phyloP scores from a whole-genome alignment of 163 green algal species.

The Scenedesmus sp. region DNA sequence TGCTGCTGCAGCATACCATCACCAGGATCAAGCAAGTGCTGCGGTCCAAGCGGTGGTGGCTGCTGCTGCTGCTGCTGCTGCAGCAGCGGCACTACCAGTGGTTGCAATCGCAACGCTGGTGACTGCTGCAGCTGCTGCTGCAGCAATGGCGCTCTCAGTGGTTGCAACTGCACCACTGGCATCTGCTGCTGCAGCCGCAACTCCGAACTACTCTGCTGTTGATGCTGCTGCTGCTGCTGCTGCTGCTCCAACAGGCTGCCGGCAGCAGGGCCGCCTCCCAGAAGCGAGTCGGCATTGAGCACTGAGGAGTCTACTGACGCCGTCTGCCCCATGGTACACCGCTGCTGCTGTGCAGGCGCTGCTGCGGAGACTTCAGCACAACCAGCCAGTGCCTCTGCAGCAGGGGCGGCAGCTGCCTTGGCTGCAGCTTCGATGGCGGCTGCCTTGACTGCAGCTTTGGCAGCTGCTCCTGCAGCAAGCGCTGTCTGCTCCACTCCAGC shows the following conservation, averaged over 20 bases:
- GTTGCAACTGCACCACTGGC: not conserved
- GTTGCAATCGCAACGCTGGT: not conserved
- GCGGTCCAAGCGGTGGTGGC: not conserved
- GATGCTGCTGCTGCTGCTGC: not conserved
- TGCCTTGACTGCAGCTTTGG: not conserved
- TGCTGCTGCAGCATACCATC: not conserved
- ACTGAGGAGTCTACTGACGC: not conserved
- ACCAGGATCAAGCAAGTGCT: not conserved
- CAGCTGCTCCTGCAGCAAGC: not conserved
- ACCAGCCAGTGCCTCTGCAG: not conserved
- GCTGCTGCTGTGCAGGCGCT: not conserved
- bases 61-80: constrained; percentile 11
- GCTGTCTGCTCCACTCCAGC: constrained; percentile 4
- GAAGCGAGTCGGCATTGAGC: not conserved
- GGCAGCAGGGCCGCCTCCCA: not conserved
- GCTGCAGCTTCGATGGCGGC: not conserved
- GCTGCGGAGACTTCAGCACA: too few species aligned
- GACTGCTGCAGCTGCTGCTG: constrained; percentile 3
- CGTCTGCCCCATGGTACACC: not conserved
- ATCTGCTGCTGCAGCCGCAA: not conserved
- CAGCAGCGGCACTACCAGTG: not conserved
- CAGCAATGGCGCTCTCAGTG: not conserved
- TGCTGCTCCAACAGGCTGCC: not conserved
- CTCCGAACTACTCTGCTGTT: not conserved
- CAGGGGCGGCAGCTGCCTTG: not conserved